phyloP scores from a whole-genome alignment of 2,329 filamentous ascomycete genomes.

The Cladorrhinum sp. region DNA sequence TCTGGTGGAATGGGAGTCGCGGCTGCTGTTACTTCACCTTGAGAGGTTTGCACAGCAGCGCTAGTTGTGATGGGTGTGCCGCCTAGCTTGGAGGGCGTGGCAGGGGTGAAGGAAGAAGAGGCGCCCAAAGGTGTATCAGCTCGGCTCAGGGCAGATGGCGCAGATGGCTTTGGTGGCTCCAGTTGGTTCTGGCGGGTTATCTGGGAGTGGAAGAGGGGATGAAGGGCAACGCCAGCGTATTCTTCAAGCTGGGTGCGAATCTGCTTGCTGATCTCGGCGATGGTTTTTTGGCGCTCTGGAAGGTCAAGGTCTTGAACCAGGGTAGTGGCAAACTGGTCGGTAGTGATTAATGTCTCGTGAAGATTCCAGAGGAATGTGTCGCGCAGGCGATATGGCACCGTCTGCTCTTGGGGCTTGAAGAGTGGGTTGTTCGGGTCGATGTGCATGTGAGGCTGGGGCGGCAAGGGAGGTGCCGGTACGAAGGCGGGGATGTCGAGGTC shows the following conservation, averaged over 20 bases:
- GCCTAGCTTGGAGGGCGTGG: conserved; percentile 33
- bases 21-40: conserved; percentile 61
- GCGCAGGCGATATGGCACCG: conserved; percentile 82
- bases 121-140: conserved; percentile 57
- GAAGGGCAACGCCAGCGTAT: conserved; percentile 89
- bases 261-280: conserved; percentile 83
- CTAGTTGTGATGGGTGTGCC: conserved; percentile 14
- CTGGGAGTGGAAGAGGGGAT: conserved; percentile 79
- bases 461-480: conserved; percentile 62
- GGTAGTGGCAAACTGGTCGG: conserved; percentile 88
- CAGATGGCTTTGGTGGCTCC: conserved; percentile 31
- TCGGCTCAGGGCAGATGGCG: conserved; percentile 39
- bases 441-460: conserved; percentile 62
- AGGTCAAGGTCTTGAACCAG: conserved; percentile 93
- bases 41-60: conserved; percentile 22
- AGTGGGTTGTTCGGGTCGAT: conserved; percentile 72
- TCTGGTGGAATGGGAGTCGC: conserved; percentile 63
- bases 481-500: conserved; percentile 87
- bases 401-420: conserved; percentile 75
- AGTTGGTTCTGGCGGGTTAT: conserved; percentile 33
- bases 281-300: conserved; percentile 67
- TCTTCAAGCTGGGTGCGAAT: conserved; percentile 95
- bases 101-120: conserved; percentile 47
- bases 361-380: conserved; percentile 98
- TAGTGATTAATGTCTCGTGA: conserved; percentile 89